Conservation (phyloP, 2,329 filamentous ascomycete genomes). For the Colletotrichum sp. region DNA sequence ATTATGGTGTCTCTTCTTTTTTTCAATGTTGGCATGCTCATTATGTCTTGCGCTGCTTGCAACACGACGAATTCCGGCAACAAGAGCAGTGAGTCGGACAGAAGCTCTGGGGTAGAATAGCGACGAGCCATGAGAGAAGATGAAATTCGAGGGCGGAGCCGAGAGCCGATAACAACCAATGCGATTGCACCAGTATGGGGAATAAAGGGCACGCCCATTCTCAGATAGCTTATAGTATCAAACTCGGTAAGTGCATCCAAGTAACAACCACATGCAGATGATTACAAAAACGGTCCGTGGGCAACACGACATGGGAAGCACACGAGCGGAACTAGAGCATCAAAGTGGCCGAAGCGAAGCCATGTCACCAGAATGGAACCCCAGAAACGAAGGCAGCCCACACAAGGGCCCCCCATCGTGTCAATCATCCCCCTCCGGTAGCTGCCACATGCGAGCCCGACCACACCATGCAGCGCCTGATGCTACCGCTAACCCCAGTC, state of each 20-base stretch:
- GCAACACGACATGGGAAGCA: accelerated
- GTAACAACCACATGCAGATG: not conserved
- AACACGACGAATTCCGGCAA: too few relatives aligned
- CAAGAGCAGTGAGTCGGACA: too few relatives aligned
- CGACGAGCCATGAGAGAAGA: not conserved
- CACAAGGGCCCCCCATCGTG: not conserved
- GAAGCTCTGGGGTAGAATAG: too few relatives aligned
- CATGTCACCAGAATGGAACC: not conserved
- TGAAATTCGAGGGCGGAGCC: accelerated
- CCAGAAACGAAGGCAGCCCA: not conserved
- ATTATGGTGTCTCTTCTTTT: not conserved
- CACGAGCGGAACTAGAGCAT: not conserved
- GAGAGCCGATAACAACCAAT: not conserved
- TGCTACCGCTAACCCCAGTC: not conserved
- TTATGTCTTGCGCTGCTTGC: not conserved
- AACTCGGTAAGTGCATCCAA: too few relatives aligned
- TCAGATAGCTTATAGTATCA: not conserved
- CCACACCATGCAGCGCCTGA: not conserved
- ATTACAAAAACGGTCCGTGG: not conserved
- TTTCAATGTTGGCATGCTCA: not conserved
- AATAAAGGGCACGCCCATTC: accelerated
- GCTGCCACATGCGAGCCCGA: not conserved
- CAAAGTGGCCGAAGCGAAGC: not conserved
- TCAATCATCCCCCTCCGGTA: not conserved
- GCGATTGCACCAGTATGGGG: not conserved